Conservation (phyloP, 345 rosid species). For the Pelargonium nanum region DNA sequence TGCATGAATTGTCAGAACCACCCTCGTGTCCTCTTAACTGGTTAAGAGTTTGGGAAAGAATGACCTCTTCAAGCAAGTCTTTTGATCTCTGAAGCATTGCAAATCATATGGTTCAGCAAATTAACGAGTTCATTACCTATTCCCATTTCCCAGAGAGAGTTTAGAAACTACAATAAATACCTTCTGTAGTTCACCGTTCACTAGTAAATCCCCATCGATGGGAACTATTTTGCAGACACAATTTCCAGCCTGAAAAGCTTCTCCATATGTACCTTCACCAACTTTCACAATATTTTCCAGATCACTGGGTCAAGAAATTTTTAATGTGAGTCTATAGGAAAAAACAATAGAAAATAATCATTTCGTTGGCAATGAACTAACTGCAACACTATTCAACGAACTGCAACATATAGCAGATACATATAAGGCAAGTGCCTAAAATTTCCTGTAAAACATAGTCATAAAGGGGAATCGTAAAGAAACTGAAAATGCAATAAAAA, state of each 20-base stretch:
- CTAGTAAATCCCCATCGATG: slow-evolving; percentile 73
- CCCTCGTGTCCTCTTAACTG: slow-evolving; percentile 32
- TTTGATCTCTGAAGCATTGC: slow-evolving; percentile 70
- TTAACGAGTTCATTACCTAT: not conserved
- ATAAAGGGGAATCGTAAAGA: no score
- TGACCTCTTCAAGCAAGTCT: slow-evolving; percentile 89
- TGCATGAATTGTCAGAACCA: slow-evolving; percentile 39
- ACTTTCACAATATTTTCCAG: slow-evolving; percentile 60
- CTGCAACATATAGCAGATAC: no score
- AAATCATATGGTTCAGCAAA: slow-evolving; percentile 14
- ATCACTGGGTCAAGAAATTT: slow-evolving; percentile 37
- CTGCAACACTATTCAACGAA: no score
- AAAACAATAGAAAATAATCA: no score
- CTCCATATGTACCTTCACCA: slow-evolving; percentile 98
- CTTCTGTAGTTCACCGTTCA: slow-evolving; percentile 93
- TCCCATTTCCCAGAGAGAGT: not conserved
- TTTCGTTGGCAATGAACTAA: no score
- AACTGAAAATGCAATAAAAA: no score
- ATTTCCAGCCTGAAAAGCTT: slow-evolving; percentile 72
- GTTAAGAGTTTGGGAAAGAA: slow-evolving; percentile 74
- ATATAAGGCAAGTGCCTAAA: not conserved
- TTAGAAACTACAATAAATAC: slow-evolving; percentile 19
- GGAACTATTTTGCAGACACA: slow-evolving; percentile 95
- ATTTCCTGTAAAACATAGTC: no score
- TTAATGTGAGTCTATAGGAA: slow-evolving; percentile 5